These are phyloP conservation scores for Solanum neorickii DNA, from an alignment of 257 asterid genomes.

Conservation along the genomic window DNA sequence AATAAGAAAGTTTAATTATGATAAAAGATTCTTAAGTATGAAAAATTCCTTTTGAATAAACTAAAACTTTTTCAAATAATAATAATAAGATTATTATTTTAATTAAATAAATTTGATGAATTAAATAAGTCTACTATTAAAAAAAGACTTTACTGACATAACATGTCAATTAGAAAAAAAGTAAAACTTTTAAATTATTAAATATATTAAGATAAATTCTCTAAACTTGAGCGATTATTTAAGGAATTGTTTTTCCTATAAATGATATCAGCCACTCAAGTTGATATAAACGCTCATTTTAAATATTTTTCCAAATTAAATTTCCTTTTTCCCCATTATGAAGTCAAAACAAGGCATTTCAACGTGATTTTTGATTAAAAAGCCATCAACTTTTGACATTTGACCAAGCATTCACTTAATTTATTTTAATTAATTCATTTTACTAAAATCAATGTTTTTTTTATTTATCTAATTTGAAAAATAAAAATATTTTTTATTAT, in stretches of 20 bases:
- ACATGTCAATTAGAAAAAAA: rapidly evolving
- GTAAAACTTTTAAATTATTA: too few relatives aligned
- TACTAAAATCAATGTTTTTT: too few relatives aligned
- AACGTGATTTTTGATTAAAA: not conserved
- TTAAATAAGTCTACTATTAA: too few relatives aligned
- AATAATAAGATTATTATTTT: too few relatives aligned
- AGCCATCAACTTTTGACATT: not conserved
- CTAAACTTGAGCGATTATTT: not conserved
- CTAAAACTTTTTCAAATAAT: too few relatives aligned
- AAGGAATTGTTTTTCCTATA: not conserved
- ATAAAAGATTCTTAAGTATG: not conserved
- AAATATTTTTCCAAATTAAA: not conserved
- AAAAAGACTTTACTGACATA: too few relatives aligned
- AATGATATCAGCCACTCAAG: not conserved
- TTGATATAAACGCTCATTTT: not conserved
- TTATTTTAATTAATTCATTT: too few relatives aligned
- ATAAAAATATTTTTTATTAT: not conserved
- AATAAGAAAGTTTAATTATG: too few relatives aligned
- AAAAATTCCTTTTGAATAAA: too few relatives aligned
- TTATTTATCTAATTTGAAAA: not conserved
- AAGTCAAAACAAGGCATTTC: not conserved
- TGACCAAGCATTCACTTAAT: not conserved
- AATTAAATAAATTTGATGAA: too few relatives aligned
- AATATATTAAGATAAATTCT: rapidly evolving
- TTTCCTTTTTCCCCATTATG: not conserved